These are phyloP conservation scores for Cystofilobasidium bisporidii DNA, from an alignment of 768 basidiomycete species.

Conservation along the genomic window DNA sequence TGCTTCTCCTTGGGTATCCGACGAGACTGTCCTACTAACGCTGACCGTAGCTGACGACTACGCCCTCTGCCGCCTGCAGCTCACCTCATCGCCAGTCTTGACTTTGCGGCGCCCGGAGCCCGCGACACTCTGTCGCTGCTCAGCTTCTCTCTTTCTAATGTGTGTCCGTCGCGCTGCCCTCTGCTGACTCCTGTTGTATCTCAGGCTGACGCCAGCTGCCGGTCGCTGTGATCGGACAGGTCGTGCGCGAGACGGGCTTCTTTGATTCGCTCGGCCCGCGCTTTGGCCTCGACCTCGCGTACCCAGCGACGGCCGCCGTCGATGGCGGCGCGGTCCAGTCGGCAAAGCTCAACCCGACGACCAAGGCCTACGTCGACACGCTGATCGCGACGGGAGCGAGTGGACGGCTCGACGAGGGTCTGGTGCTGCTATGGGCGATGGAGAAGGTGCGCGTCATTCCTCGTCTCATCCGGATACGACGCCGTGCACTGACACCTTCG, in stretches of 20 bases:
- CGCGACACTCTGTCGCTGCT: conserved; percentile 43
- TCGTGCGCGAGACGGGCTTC: conserved; percentile 53
- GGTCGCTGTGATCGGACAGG: neutral
- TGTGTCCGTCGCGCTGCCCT: neutral
- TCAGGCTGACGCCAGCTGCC: neutral
- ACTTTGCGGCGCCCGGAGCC: conserved; percentile 43
- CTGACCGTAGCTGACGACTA: neutral
- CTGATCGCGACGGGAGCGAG: conserved; percentile 50
- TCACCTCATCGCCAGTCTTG: conserved; percentile 54
- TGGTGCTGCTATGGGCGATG: conserved; percentile 72
- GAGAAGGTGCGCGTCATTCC: conserved; percentile 48
- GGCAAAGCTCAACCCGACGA: conserved; percentile 44
- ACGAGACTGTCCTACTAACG: neutral
- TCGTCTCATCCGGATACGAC: neutral
- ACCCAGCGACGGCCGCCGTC: neutral
- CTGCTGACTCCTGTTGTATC: neutral
- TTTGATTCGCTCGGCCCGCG: conserved; percentile 49
- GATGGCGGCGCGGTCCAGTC: conserved; percentile 45
- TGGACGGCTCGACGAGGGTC: conserved; percentile 51
- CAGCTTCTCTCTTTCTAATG: conserved; percentile 50
- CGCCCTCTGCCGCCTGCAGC: conserved; percentile 48
- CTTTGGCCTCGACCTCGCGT: conserved; percentile 43
- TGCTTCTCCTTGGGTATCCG: neutral
- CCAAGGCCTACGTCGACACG: conserved; percentile 62
- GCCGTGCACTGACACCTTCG: neutral